phyloP scores from a whole-genome alignment of 805 yeast genomes.

The Wickerhamomyces tratensis region DNA sequence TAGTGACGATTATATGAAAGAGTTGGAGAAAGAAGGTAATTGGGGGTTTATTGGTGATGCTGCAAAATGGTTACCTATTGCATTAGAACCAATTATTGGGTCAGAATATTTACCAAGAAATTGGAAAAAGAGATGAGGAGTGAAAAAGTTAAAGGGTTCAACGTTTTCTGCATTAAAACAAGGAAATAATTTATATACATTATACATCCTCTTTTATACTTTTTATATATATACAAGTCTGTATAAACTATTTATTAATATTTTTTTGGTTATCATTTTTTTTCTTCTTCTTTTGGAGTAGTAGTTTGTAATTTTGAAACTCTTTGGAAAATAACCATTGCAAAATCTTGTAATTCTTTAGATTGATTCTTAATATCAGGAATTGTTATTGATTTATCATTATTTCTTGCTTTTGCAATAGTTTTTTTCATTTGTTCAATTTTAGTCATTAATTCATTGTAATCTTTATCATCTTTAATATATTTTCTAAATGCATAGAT shows the following conservation, averaged over 20 bases:
- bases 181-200: too few relatives aligned
- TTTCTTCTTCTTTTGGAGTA: conserved; percentile 1
- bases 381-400: conserved; percentile 42
- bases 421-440: conserved; percentile 52
- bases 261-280: neutral
- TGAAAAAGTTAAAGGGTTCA: too few relatives aligned
- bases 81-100: conserved; percentile 44
- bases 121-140: conserved; percentile 9
- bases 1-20: conserved; percentile 27
- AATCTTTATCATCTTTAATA: conserved; percentile 42
- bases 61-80: conserved; percentile 56
- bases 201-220: too few relatives aligned
- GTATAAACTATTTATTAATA: too few relatives aligned
- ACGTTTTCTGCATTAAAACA: too few relatives aligned
- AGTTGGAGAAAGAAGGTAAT: conserved; percentile 29
- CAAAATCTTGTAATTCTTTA: conserved; percentile 65
- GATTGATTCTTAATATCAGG: conserved; percentile 62
- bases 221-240: too few relatives aligned
- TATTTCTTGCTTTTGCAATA: conserved; percentile 55
- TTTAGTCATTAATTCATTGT: conserved; percentile 32
- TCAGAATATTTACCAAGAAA: conserved; percentile 17
- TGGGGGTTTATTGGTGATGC: conserved; percentile 84
- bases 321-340: conserved; percentile 63
- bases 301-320: conserved; percentile 11
- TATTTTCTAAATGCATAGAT: conserved; percentile 53